Evolutionary conservation across 257 asterid genomes (phyloP).

Genomic region (Mitragyna speciosa): DNA sequence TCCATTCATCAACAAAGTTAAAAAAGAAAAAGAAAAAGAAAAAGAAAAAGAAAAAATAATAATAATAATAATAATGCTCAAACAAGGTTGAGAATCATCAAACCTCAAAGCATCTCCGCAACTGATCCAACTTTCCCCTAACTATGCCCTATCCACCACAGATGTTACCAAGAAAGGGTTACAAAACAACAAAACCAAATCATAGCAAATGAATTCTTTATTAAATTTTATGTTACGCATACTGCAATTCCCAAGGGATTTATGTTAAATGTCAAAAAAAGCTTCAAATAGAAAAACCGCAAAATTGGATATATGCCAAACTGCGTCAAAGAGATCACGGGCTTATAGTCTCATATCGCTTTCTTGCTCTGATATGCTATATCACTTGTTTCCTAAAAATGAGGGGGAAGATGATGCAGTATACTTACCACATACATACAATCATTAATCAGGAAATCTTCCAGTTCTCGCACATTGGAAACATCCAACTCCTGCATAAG

Average conservation of each 20-base stretch:
- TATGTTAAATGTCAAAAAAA: not conserved
- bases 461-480: constrained; percentile 87
- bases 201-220: not conserved
- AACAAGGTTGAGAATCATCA: constrained; percentile 25
- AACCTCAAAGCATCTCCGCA: constrained; percentile 97
- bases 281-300: not conserved
- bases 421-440: constrained; percentile 97
- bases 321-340: not conserved
- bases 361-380: not conserved
- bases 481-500: constrained; percentile 94
- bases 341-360: not conserved
- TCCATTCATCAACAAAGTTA: constrained; percentile 2
- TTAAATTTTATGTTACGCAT: not conserved
- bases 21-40: too few relatives aligned
- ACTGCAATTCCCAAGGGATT: not conserved
- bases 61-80: not conserved
- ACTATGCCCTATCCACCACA: constrained; percentile 69
- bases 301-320: not conserved
- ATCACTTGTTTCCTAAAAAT: not conserved
- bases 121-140: constrained; percentile 97
- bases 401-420: constrained; percentile 2
- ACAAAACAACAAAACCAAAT: not conserved
- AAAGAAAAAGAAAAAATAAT: too few relatives aligned
- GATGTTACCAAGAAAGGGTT: constrained; percentile 7
- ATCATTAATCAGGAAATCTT: constrained; percentile 94